Evolutionary conservation across 306 rosid genomes (phyloP).

Genomic region (Oemleria cerasiformis): DNA sequence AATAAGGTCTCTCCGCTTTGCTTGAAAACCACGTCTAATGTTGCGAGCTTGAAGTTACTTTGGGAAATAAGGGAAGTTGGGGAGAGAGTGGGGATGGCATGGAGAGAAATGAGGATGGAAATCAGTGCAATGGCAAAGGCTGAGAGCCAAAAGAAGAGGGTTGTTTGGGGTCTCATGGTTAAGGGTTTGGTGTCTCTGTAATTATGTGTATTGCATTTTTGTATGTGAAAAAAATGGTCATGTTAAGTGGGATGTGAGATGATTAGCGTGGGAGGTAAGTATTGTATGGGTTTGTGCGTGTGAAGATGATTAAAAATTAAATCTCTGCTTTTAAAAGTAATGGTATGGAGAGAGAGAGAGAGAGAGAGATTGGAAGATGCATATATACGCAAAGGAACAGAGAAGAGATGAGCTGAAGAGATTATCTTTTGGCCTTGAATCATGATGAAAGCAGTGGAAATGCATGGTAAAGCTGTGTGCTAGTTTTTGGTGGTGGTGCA

Average conservation of each 20-base stretch:
- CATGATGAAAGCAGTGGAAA: slow-evolving; percentile 15
- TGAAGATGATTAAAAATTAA: slow-evolving; percentile 20
- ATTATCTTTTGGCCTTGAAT: background rate
- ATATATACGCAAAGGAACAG: slow-evolving; percentile 31
- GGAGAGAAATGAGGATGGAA: slow-evolving; percentile 32
- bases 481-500: background rate
- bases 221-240: slow-evolving; percentile 16
- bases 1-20: slow-evolving; percentile 42
- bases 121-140: slow-evolving; percentile 42
- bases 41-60: slow-evolving; percentile 22
- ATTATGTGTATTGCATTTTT: slow-evolving; percentile 12
- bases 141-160: slow-evolving; percentile 47
- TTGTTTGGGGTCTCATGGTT: slow-evolving; percentile 44
- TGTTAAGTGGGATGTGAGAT: slow-evolving; percentile 23
- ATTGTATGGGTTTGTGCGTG: slow-evolving; percentile 26
- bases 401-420: background rate
- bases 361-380: slow-evolving; percentile 36
- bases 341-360: slow-evolving; percentile 18
- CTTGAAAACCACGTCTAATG: slow-evolving; percentile 28
- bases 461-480: background rate
- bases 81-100: slow-evolving; percentile 23
- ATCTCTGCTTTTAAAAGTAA: slow-evolving; percentile 22
- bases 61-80: slow-evolving; percentile 5
- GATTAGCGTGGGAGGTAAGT: slow-evolving; percentile 55
- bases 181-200: slow-evolving; percentile 1